Evolutionary conservation across 1,139 yeast species (phyloP).

Genomic region (Meyerozyma athensensis): DNA sequence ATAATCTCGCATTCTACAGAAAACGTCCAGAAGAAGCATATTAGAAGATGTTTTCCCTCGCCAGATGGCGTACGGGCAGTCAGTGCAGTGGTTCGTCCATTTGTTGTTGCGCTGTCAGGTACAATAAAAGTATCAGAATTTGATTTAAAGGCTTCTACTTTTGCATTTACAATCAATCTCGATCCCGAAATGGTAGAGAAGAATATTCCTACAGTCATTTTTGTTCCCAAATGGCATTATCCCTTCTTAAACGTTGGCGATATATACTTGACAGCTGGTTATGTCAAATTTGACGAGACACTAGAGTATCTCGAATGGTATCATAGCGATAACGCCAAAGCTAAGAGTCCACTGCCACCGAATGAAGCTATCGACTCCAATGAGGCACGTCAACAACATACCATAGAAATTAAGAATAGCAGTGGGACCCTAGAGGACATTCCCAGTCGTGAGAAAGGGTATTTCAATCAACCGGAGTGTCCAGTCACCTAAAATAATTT

Average conservation of each 20-base stretch:
- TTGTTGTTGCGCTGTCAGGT: conserved; percentile 58
- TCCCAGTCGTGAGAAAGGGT: conserved; percentile 11
- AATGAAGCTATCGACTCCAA: conserved; percentile 4
- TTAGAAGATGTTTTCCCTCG: conserved; percentile 35
- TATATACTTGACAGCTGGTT: conserved; percentile 51
- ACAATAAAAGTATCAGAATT: conserved; percentile 47
- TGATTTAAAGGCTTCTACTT: conserved; percentile 44
- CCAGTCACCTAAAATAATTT: conserved; percentile 15
- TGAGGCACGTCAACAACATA: conserved; percentile 17
- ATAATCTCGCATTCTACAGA: conserved; percentile 14
- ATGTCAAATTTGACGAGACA: conserved; percentile 43
- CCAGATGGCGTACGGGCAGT: conserved; percentile 67
- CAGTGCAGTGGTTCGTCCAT: conserved; percentile 71
- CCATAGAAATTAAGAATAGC: conserved; percentile 35
- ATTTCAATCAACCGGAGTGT: conserved; percentile 15
- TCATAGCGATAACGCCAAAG: conserved; percentile 33
- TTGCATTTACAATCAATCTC: conserved; percentile 40
- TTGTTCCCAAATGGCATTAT: conserved; percentile 69
- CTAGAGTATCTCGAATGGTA: conserved; percentile 66
- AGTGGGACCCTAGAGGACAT: conserved; percentile 33
- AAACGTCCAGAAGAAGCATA: conserved; percentile 17
- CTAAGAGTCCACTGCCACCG: conserved; percentile 9
- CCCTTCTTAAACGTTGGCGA: conserved; percentile 41
- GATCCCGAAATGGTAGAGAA: conserved; percentile 11
- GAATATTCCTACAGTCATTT: conserved; percentile 50